A percentile compares a stretch with the other conserved stretches of the same genome.
Evolutionary conservation across 495 filamentous ascomycete species (phyloP).

Genomic region (Talaromyces borbonicus): DNA sequence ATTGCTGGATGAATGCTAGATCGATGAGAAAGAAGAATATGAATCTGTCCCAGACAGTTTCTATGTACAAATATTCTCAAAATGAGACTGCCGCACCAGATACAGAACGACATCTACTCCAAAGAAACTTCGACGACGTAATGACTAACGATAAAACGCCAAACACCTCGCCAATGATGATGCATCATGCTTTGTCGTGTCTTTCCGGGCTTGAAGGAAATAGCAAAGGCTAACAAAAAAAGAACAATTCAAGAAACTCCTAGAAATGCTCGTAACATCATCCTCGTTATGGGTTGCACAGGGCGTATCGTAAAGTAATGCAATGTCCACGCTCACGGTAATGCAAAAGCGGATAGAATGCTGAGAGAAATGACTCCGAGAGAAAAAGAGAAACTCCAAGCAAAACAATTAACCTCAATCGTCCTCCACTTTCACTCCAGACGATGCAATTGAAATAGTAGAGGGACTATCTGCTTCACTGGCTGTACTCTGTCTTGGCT

Average conservation of each 20-base stretch:
- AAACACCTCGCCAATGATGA: conserved; percentile 7
- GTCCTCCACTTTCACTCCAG: background rate
- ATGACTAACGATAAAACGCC: conserved; percentile 1
- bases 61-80: too few relatives aligned
- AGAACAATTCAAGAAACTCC: background rate
- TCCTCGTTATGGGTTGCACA: background rate
- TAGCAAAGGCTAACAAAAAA: conserved; percentile 5
- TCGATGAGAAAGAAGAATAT: too few relatives aligned
- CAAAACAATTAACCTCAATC: background rate
- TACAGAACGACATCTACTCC: background rate
- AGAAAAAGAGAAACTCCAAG: conserved; percentile 1
- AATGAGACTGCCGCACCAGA: background rate
- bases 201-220: conserved; percentile 1
- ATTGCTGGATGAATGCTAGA: background rate
- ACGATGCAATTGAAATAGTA: background rate
- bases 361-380: background rate
- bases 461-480: background rate
- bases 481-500: background rate
- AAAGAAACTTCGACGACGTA: background rate
- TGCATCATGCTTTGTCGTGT: background rate
- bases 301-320: background rate
- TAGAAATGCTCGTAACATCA: conserved; percentile 3
- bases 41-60: too few relatives aligned
- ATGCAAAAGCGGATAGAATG: background rate
- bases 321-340: background rate